Evolutionary conservation across 345 rosid genomes (phyloP), one percentile per base, ranked within the genome.

Genomic region (Balakata baccata): DNA sequence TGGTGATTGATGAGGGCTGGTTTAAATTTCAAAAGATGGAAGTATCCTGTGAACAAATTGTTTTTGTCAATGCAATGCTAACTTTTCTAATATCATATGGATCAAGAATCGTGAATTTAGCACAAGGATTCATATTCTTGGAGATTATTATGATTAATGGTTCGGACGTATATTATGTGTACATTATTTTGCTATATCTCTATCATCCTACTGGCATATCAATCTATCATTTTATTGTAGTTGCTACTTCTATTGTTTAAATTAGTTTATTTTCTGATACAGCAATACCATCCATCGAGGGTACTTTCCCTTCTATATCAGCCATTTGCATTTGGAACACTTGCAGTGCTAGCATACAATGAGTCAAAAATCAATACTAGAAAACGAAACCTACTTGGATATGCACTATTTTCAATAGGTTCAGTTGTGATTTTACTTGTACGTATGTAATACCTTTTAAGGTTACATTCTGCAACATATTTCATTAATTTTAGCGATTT

Each of bases 231-330:
- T 7, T 43, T 9, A 43, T 43, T 43, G 6, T 43, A 43, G 47
- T 43, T 43, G 47, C 47, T 43, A 43, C 10, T 43, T 0, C 10
- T 5, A 43, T 43, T 43, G 47, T 10, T 43, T 1, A 43, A 9
- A 11, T 43, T 29, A n/a, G 10, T 22, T 18, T 41, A 54, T 41
- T 17, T 37, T n/a, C 50, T 46, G 64, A 23, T 75, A 84, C 86
- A 94, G 98, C 59, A 72, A 3, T 94, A 89, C 71, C 97, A 92
- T 80, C 86, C 97, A 0, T 84, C 95, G 0, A 88, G 97, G 71
- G 85, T 90, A 23, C 91, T 90, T 53, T 87, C 97, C 41, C 88
- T 94, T 60, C 92, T 88, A 20, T 94, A 92, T 78, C 97, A 94
- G 73, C 87, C 94, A 62, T 82, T 90, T 66, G 96, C 96, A 2